A percentile compares a stretch with the other conserved stretches of the same genome.
Conservation (phyloP, 805 yeast species). For the Sugiyamaella smithiae region DNA sequence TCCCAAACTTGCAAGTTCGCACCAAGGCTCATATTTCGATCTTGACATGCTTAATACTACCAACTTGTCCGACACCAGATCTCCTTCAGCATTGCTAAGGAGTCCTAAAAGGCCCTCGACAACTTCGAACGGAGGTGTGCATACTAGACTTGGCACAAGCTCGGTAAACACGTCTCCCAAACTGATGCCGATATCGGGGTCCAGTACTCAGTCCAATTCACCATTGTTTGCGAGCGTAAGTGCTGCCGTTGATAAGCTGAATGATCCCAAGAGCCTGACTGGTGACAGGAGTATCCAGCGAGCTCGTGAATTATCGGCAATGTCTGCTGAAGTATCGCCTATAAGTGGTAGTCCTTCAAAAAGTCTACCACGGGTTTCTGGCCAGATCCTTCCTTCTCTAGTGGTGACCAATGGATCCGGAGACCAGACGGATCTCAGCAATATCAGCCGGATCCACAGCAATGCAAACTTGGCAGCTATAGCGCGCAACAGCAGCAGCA, state of each 20-base stretch:
- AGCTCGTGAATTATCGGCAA: background rate
- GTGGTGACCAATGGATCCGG: background rate
- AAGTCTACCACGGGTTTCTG: no score
- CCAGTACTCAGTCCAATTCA: background rate
- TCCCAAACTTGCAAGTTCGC: background rate
- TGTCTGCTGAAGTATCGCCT: background rate
- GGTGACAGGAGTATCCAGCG: background rate
- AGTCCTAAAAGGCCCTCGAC: background rate
- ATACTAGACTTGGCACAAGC: background rate
- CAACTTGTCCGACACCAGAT: background rate
- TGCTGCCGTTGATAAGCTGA: background rate
- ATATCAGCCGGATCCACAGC: background rate
- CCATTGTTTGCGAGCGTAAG: slow-evolving; percentile 1
- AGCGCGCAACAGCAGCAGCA: background rate
- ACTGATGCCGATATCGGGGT: slow-evolving; percentile 1
- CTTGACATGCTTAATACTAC: background rate
- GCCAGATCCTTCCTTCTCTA: background rate
- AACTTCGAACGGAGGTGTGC: background rate
- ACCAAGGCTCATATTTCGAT: slow-evolving; percentile 1
- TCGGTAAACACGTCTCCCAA: slow-evolving; percentile 2
- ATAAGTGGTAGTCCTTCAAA: background rate
- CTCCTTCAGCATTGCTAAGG: background rate
- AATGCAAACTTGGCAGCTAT: background rate
- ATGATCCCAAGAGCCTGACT: background rate
- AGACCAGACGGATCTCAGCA: background rate